These are phyloP conservation scores for Trametes cingulata DNA, from an alignment of 768 basidiomycete species.

Conservation along the genomic window DNA sequence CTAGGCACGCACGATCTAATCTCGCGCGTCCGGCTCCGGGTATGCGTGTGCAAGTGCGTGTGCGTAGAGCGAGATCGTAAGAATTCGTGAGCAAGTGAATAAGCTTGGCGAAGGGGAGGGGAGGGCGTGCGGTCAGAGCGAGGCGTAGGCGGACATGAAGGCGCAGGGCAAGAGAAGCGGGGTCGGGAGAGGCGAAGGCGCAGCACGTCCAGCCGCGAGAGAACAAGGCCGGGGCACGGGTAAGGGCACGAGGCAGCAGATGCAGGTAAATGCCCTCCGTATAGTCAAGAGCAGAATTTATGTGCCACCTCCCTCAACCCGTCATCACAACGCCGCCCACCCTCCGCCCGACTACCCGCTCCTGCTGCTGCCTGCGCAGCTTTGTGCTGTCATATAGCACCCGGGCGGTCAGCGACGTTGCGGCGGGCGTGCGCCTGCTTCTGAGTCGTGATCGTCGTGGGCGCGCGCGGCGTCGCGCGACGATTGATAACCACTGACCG, in stretches of 20 bases:
- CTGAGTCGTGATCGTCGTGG: not conserved
- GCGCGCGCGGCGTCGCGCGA: not conserved
- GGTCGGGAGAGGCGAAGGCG: not conserved
- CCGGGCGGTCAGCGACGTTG: not conserved
- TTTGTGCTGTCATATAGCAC: not conserved
- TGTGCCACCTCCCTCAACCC: not conserved
- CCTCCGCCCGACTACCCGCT: too few relatives aligned
- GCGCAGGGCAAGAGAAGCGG: not conserved
- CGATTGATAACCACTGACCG: not conserved
- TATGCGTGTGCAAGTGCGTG: too few relatives aligned
- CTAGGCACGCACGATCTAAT: slow-evolving; percentile 19
- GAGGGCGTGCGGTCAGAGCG: slow-evolving; percentile 14
- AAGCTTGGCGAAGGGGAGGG: slow-evolving; percentile 20
- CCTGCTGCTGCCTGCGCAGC: too few relatives aligned
- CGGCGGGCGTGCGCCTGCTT: not conserved
- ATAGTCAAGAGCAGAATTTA: too few relatives aligned
- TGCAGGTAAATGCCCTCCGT: not conserved
- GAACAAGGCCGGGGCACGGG: too few relatives aligned
- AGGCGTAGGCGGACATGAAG: not conserved
- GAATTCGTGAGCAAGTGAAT: slow-evolving; percentile 11
- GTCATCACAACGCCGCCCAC: not conserved
- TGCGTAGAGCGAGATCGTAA: too few relatives aligned
- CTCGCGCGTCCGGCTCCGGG: slow-evolving; percentile 32
- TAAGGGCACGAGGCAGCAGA: not conserved
- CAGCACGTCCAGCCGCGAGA: not conserved